These are phyloP conservation scores for Pythium aquatile DNA, from an alignment of 352 stramenopile genomes.

Conservation along the genomic window DNA sequence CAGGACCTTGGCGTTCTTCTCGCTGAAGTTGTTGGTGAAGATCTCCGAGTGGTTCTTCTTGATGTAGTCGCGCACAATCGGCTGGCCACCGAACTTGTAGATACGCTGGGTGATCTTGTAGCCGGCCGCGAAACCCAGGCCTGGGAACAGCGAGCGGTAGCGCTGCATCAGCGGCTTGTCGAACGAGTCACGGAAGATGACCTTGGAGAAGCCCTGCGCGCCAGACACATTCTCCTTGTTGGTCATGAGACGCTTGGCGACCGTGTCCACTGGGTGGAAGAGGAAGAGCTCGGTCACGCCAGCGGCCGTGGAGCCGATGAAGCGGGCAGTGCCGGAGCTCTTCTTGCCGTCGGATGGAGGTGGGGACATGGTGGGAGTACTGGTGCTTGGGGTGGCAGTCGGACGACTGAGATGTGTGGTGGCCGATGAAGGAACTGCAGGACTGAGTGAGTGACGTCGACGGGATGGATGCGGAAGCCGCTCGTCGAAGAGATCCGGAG, in stretches of 20 bases:
- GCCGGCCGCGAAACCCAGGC: slow-evolving; percentile 91
- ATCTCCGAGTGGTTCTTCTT: slow-evolving; percentile 82
- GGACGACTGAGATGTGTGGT: slow-evolving; percentile 3
- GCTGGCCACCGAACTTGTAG: slow-evolving; percentile 97
- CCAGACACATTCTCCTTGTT: slow-evolving; percentile 75
- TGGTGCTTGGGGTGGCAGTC: not conserved
- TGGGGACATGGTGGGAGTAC: slow-evolving; percentile 42
- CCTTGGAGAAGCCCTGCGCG: slow-evolving; percentile 55
- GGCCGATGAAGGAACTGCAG: not conserved
- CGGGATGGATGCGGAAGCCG: not conserved
- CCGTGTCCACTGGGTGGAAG: slow-evolving; percentile 95
- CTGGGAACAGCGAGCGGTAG: slow-evolving; percentile 89
- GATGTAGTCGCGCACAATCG: slow-evolving; percentile 93
- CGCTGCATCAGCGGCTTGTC: slow-evolving; percentile 75
- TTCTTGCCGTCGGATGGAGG: slow-evolving; percentile 40
- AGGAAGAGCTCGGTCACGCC: slow-evolving; percentile 94
- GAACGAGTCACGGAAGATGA: slow-evolving; percentile 89
- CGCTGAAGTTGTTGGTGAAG: slow-evolving; percentile 89
- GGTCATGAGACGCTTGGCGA: slow-evolving; percentile 95
- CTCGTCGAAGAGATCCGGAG: not conserved
- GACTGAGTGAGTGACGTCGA: slow-evolving; percentile 1
- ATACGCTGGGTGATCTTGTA: slow-evolving; percentile 97
- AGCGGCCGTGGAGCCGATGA: slow-evolving; percentile 90
- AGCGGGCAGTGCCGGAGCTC: slow-evolving; percentile 59
- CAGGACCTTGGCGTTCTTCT: slow-evolving; percentile 92